Conservation (phyloP, 768 basidiomycete genomes). For the Candolleomyces efflorescens region DNA sequence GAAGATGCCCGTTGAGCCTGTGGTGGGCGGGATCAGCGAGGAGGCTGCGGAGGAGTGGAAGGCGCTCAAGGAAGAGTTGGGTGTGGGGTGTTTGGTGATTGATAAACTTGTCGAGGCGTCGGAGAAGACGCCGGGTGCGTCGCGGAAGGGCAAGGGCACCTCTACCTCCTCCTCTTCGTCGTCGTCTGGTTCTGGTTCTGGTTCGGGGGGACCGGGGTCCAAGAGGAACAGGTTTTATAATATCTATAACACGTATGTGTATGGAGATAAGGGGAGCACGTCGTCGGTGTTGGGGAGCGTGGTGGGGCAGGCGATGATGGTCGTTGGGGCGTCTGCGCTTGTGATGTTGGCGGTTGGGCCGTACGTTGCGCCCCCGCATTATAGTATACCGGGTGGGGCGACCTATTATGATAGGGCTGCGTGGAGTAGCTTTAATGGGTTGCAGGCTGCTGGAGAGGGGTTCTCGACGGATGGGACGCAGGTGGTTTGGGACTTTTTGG, state of each 20-base stretch:
- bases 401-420: conserved; percentile 74
- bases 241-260: conserved; percentile 76
- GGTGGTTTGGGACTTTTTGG: conserved; percentile 63
- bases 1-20: conserved; percentile 36
- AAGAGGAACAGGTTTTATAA: conserved; percentile 66
- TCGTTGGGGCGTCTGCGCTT: conserved; percentile 59
- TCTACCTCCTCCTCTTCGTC: not conserved
- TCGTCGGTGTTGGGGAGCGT: conserved; percentile 22
- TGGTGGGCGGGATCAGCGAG: conserved; percentile 53
- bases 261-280: conserved; percentile 35
- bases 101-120: conserved; percentile 58
- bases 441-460: conserved; percentile 69
- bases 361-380: conserved; percentile 52
- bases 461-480: conserved; percentile 28
- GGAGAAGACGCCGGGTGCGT: conserved; percentile 14
- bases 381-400: conserved; percentile 55
- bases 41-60: conserved; percentile 76
- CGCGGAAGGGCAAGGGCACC: conserved; percentile 15
- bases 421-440: conserved; percentile 75
- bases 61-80: conserved; percentile 73
- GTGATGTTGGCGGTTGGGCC: conserved; percentile 60
- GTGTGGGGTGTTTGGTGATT: conserved; percentile 71
- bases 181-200: too few relatives aligned
- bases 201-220: too few relatives aligned
- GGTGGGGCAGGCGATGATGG: conserved; percentile 47